Conservation (phyloP, 106 monocot species). For the Gastrodia elata region DNA sequence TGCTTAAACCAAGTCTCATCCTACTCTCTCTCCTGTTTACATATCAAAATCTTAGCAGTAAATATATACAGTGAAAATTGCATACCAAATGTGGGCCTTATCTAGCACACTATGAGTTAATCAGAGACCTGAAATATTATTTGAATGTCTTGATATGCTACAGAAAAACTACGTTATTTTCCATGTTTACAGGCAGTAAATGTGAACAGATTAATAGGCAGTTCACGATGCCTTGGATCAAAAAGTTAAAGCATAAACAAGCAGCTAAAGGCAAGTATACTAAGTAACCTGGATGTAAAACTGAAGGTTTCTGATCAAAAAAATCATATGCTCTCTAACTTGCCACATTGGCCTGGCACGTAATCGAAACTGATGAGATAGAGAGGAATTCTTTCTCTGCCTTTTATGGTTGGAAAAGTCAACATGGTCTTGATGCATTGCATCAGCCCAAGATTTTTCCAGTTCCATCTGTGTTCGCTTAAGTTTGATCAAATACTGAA, state of each 20-base stretch:
- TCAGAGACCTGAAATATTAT: neutral
- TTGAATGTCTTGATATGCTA: too few species aligned
- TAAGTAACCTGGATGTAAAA: conserved; percentile 90
- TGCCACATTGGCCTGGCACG: conserved; percentile 73
- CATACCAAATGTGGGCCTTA: neutral
- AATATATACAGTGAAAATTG: neutral
- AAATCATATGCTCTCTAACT: conserved; percentile 87
- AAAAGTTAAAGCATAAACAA: neutral
- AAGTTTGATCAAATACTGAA: conserved; percentile 84
- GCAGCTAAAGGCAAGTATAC: neutral
- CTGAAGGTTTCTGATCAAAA: conserved; percentile 92
- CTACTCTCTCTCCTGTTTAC: too few species aligned
- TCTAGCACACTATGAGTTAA: neutral
- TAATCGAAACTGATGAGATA: conserved; percentile 31
- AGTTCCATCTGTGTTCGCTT: conserved; percentile 99
- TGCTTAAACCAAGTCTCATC: too few species aligned
- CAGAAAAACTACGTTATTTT: too few species aligned
- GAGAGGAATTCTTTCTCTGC: conserved; percentile 32
- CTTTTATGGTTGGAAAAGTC: conserved; percentile 75
- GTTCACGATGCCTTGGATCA: neutral
- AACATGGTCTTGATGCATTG: conserved; percentile 87
- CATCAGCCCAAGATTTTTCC: conserved; percentile 94
- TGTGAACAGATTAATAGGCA: neutral
- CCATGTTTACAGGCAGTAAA: neutral
- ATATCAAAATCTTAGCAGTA: too few species aligned